These are phyloP conservation scores for Filobasidium wieringae DNA, from an alignment of 768 basidiomycete genomes.

Conservation along the genomic window DNA sequence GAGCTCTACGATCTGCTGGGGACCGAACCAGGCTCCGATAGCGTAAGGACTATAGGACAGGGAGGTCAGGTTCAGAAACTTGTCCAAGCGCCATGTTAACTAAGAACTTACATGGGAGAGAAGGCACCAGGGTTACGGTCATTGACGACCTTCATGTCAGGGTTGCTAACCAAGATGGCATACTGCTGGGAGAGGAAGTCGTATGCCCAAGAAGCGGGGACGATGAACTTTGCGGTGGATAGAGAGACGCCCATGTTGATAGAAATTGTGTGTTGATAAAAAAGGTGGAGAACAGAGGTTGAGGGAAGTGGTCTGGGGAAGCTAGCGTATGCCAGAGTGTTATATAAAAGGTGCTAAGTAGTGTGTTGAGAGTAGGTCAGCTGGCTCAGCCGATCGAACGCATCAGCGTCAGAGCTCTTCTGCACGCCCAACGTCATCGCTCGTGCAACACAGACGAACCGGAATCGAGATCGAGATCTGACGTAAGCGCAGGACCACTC, in stretches of 20 bases:
- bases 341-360: too few species aligned
- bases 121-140: conserved; percentile 29
- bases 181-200: conserved; percentile 27
- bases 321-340: too few species aligned
- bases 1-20: conserved; percentile 33
- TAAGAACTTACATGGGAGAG: conserved; percentile 17
- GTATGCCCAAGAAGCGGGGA: conserved; percentile 25
- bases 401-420: too few species aligned
- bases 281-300: too few species aligned
- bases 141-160: conserved; percentile 34
- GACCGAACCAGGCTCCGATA: conserved; percentile 31
- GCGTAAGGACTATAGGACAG: conserved; percentile 22
- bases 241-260: conserved; percentile 30
- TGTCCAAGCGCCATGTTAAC: background rate
- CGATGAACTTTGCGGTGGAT: conserved; percentile 27
- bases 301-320: too few species aligned
- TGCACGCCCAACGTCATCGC: too few species aligned
- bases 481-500: too few species aligned
- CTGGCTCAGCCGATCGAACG: too few species aligned
- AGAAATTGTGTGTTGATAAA: too few species aligned
- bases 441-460: too few species aligned
- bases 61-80: background rate
- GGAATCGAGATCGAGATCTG: too few species aligned
- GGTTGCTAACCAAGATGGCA: conserved; percentile 25
- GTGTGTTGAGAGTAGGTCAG: too few species aligned